A percentile compares a stretch with the other conserved stretches of the same genome.
Conservation (phyloP, 192 early-diverging fungal genomes). For the Umbelopsis vinacea region DNA sequence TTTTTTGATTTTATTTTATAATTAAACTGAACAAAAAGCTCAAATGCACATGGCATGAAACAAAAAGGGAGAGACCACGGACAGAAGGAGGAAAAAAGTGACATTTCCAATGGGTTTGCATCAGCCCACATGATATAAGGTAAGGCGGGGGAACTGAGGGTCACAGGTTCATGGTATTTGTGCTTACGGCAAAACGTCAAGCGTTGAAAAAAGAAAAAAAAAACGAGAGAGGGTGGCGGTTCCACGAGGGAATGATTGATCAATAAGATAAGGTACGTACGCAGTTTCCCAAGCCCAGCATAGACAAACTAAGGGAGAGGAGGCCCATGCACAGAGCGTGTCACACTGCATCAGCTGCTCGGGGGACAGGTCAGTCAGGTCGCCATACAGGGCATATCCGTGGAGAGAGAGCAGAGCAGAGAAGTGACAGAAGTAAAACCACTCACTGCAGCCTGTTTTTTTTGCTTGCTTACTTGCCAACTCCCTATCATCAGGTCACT, state of each 20-base stretch:
- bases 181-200: constrained; percentile 4
- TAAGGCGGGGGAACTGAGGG: not conserved
- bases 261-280: constrained; percentile 18
- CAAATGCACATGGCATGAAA: not conserved
- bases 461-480: not conserved
- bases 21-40: not conserved
- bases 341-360: constrained; percentile 21
- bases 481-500: constrained; percentile 11
- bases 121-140: not conserved
- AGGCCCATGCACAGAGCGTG: constrained; percentile 23
- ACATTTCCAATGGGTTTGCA: too few species aligned
- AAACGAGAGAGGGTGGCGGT: not conserved
- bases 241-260: constrained; percentile 1
- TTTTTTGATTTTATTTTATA: not conserved
- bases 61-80: constrained; percentile 3
- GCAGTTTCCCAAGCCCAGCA: not conserved
- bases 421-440: not conserved
- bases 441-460: too few species aligned
- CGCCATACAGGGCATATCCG: not conserved
- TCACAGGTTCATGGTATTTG: constrained; percentile 16
- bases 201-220: not conserved
- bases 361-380: not conserved
- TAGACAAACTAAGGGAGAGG: not conserved
- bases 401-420: not conserved
- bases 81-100: not conserved